Conservation (phyloP, 129 eudicot genomes). For the Helianthus tuberosus region DNA sequence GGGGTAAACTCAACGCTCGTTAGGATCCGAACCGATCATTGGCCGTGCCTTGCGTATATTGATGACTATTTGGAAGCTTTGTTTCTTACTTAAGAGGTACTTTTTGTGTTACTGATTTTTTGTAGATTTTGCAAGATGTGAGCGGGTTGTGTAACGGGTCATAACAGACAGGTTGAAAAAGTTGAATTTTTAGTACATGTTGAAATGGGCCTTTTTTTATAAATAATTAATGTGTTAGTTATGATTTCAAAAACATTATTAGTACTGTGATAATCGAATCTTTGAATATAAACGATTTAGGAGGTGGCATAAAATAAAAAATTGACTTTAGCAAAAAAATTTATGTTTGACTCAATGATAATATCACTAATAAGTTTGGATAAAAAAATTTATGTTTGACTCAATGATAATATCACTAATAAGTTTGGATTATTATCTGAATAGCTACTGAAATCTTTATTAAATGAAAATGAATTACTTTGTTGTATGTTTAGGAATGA, state of each 20-base stretch:
- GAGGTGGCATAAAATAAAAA: not conserved
- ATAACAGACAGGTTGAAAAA: not conserved
- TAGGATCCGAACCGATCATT: conserved; percentile 92
- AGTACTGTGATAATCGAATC: not conserved
- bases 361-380: conserved; percentile 1
- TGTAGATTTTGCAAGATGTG: not conserved
- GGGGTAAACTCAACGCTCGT: conserved; percentile 74
- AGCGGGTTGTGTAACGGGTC: not conserved
- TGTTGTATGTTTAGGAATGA: not conserved
- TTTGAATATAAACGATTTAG: not conserved
- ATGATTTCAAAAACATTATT: not conserved
- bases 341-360: not conserved
- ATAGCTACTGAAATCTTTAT: conserved; percentile 2
- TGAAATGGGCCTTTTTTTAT: conserved; percentile 7
- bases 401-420: not conserved
- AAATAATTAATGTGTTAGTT: not conserved
- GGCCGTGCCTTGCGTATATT: conserved; percentile 98
- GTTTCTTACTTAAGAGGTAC: conserved; percentile 45
- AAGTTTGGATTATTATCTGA: conserved; percentile 4
- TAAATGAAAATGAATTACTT: conserved; percentile 15
- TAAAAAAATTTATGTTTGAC: not conserved
- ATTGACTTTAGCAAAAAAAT: not conserved
- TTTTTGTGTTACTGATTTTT: not conserved
- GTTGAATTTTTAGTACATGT: not conserved
- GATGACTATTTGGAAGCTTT: conserved; percentile 95